Conservation (phyloP, 768 basidiomycete genomes). For the Lentinula detonsa region DNA sequence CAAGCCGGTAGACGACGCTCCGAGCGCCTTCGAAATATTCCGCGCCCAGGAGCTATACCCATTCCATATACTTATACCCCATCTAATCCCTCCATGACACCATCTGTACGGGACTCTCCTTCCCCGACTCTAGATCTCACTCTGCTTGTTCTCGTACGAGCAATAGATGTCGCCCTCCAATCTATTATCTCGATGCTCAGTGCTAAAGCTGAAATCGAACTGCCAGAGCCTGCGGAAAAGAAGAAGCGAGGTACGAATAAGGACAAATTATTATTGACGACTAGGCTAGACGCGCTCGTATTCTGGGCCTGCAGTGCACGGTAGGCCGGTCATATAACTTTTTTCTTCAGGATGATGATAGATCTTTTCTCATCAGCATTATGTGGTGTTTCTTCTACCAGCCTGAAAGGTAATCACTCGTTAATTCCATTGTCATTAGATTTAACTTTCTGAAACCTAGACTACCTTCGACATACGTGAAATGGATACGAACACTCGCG, state of each 20-base stretch:
- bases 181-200: constrained; percentile 30
- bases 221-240: neutral
- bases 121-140: constrained; percentile 68
- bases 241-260: constrained; percentile 2
- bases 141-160: constrained; percentile 61
- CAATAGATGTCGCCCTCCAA: constrained; percentile 59
- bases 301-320: constrained; percentile 79
- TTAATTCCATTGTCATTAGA: neutral
- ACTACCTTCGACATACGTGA: constrained; percentile 62
- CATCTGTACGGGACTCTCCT: constrained; percentile 11
- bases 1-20: constrained; percentile 40
- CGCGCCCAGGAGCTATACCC: constrained; percentile 1
- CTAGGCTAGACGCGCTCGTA: constrained; percentile 56
- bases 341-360: constrained; percentile 5
- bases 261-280: constrained; percentile 27
- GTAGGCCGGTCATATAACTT: constrained; percentile 29
- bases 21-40: constrained; percentile 16
- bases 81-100: constrained; percentile 1
- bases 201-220: neutral
- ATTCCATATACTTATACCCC: constrained; percentile 16
- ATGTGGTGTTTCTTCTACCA: constrained; percentile 90
- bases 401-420: constrained; percentile 49
- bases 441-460: constrained; percentile 20
- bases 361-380: constrained; percentile 39
- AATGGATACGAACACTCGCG: constrained; percentile 73